A percentile compares a stretch with the other conserved stretches of the same genome.
These are phyloP conservation scores for Phyllosticta citrichinensis DNA, from an alignment of 2,329 filamentous ascomycete species.

Conservation along the genomic window DNA sequence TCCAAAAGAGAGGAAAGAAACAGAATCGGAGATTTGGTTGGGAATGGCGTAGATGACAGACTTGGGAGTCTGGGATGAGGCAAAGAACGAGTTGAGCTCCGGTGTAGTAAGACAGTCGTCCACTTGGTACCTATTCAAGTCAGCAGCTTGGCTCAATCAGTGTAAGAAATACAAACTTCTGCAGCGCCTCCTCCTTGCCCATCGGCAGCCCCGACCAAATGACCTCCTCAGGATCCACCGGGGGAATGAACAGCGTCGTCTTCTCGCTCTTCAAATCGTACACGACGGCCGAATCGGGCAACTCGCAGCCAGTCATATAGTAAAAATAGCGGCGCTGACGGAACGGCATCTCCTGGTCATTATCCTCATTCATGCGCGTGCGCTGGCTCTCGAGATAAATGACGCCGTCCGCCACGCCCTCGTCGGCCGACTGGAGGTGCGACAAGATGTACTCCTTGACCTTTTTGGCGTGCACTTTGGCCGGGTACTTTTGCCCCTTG, in stretches of 20 bases:
- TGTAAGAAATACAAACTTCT: constrained; percentile 51
- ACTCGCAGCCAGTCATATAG: constrained; percentile 79
- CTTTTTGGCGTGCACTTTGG: constrained; percentile 73
- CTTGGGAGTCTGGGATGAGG: constrained; percentile 38
- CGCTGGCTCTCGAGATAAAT: constrained; percentile 84
- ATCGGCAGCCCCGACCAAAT: constrained; percentile 90
- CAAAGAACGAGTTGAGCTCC: constrained; percentile 66
- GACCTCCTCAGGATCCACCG: constrained; percentile 75
- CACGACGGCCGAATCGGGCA: constrained; percentile 69
- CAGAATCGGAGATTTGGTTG: constrained; percentile 61
- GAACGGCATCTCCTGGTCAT: constrained; percentile 62
- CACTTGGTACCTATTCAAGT: constrained; percentile 28
- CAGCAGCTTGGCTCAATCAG: neutral
- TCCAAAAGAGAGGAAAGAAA: constrained; percentile 62
- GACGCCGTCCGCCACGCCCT: constrained; percentile 55
- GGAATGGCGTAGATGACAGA: constrained; percentile 64
- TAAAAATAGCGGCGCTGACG: constrained; percentile 89
- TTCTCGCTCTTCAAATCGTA: constrained; percentile 68
- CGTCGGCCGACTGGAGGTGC: constrained; percentile 32
- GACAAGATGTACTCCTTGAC: constrained; percentile 69
- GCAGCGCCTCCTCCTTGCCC: constrained; percentile 61
- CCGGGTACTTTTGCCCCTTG: constrained; percentile 57
- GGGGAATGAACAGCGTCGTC: constrained; percentile 83
- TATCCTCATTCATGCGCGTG: constrained; percentile 77
- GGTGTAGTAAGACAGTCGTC: constrained; percentile 65